Base-by-base conservation (phyloP, 805 yeast genomes). In the Priceomyces fermenticarens region DNA sequence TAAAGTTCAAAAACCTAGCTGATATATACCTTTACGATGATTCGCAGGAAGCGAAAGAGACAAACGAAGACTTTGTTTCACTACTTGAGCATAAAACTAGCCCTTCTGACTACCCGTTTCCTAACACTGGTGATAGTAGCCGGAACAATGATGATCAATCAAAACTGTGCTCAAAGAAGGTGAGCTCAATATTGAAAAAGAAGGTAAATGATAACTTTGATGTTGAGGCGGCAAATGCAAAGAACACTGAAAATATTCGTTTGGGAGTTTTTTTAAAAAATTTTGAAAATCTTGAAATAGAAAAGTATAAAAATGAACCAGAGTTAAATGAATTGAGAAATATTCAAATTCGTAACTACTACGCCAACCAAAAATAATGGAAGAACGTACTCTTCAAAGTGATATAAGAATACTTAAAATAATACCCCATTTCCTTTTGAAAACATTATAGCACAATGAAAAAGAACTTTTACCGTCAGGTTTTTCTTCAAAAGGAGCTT, bases 161-260 rank as follows among this genome's bases (percentile, higher is more conserved):
- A 20, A 20, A 20, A 32, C 8, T 20, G 4, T 20, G 25, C 11
- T 13, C 33, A 10, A n/a, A n/a, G 11, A 36, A 30, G 12, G 36
- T 39, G 5, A 35, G 36, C 12, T 57, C 68, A 8, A 63, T 63
- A 14, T 45, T 63, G 26, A 61, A 58, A 39, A 58, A 47, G 34
- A 55, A 51, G 40, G 36, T 44, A 3, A 63, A 63, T 30, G 29
- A 33, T 8, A 63, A 63, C 36, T 59, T 40, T 34, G 53, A 49
- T 11, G 30, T 39, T 15, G 69, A 63, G 36, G 35, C 36, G 3
- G 25, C 41, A 13, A 47, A 46, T 11, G 45, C 53, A n/a, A 39
- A 36, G 15, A 32, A 43, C 20, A 45, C 40, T 20, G 60, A 56
- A 30, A 13, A 37, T n/a, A 34, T 55, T 15, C 39, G 49, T 6